Evolutionary conservation across 208 protist species (phyloP), one percentile per base, ranked within the genome.

Genomic region (Leishmania tropica): DNA sequence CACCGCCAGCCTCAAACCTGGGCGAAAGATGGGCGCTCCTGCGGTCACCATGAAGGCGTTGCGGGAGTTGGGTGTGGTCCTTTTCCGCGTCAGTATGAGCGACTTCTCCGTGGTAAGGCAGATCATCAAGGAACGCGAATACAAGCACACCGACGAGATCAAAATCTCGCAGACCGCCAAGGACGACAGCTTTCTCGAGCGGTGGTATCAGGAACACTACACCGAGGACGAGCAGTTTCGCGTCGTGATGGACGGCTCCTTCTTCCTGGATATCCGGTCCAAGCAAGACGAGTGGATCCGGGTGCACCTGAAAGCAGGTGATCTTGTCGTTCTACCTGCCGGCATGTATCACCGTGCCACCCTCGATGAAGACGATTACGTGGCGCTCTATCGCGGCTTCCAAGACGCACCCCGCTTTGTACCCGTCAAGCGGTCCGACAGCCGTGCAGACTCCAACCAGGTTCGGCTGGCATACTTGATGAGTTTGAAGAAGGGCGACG

Each of bases 141-240:
- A 97, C 87, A 97, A 98, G 81, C 94, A 98, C 84, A 96, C 94
- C 7, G 96, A 97, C 80, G 93, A 97, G 80, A 81, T 94, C 17
- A 83, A 87, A 28, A 74, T 98, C 45, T 97, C 93, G n/a, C 94
- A 98, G 81, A 97, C 94, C 5, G 89, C 88, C 40, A 97, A 97
- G 78, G 96, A 98, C 79, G 95, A 98, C 37, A 85, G 78, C 67
- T 96, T 93, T 76, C 79, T 99, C 35, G 89, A 96, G 62, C 90
- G 92, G n/a, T 99, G 94, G 93, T 98, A 93, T 80, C 90, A 96
- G 75, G 97, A 98, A 86, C 97, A 99, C 84, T 95, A 96, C 83
- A 95, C 97, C 74, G 96, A 98, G 70, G 96, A 98, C 83, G 97
- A 99, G 82, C 93, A 99, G 81, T 84, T 98, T 45, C 94, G 97